Evolutionary conservation across 2,329 filamentous ascomycete genomes (phyloP).

Genomic region (Colletotrichum endophyticum): DNA sequence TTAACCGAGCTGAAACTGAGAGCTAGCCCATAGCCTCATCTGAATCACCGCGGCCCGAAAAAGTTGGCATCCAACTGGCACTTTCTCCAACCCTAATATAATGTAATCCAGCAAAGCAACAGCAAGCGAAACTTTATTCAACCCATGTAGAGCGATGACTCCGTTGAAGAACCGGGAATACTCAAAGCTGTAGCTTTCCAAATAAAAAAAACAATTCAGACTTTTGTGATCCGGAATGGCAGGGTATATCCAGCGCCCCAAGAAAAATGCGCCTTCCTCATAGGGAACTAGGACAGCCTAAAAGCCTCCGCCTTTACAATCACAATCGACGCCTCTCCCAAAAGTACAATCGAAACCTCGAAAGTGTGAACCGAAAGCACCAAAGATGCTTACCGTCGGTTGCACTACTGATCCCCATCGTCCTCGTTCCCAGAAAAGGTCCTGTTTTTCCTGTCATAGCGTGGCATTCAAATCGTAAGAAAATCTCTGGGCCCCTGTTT

Average conservation of each 20-base stretch:
- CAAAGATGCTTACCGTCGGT: background rate
- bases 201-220: background rate
- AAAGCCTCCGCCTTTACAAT: background rate
- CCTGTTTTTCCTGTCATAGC: background rate
- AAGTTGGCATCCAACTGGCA: background rate
- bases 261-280: background rate
- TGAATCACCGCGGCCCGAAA: background rate
- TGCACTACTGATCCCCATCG: background rate
- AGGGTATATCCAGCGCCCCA: background rate
- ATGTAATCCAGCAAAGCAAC: background rate
- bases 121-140: background rate
- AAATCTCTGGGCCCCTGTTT: background rate
- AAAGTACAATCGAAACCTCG: background rate
- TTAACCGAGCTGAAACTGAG: background rate
- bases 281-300: background rate
- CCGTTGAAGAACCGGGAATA: background rate
- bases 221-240: background rate
- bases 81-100: background rate
- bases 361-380: background rate
- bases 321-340: background rate
- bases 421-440: background rate
- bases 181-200: background rate
- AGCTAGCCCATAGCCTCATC: background rate
- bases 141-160: background rate
- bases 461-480: background rate